phyloP scores from a whole-genome alignment of 371 early-diverging fungal genomes.

The Nematocida ausubeli region DNA sequence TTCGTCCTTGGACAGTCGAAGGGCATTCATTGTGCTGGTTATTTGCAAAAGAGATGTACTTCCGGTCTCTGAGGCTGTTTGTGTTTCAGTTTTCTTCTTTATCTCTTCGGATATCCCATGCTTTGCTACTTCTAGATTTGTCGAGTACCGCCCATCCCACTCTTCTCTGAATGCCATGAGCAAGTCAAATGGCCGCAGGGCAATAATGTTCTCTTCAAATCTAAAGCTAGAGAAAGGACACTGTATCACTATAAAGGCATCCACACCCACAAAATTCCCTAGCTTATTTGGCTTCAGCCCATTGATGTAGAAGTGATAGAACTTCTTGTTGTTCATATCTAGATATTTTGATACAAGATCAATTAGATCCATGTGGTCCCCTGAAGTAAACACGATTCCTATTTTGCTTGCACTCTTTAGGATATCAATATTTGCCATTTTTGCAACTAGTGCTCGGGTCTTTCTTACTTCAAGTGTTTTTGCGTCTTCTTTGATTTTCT shows the following conservation, averaged over 20 bases:
- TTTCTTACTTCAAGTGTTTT: background rate
- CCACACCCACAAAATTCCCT: slow-evolving; percentile 40
- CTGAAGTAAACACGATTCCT: slow-evolving; percentile 45
- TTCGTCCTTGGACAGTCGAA: slow-evolving; percentile 17
- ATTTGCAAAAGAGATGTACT: background rate
- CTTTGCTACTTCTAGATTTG: slow-evolving; percentile 24
- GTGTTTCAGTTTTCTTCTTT: background rate
- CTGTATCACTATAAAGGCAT: slow-evolving; percentile 41
- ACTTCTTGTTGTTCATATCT: slow-evolving; percentile 45
- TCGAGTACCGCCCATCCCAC: slow-evolving; percentile 37
- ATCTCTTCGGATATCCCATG: slow-evolving; percentile 5
- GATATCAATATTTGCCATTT: slow-evolving; percentile 12
- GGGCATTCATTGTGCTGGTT: slow-evolving; percentile 6
- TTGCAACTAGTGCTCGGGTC: slow-evolving; percentile 7
- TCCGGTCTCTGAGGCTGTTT: background rate
- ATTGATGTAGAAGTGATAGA: slow-evolving; percentile 51
- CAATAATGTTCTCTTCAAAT: slow-evolving; percentile 37
- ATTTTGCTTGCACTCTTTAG: slow-evolving; percentile 2
- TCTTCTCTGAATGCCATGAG: slow-evolving; percentile 12
- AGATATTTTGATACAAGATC: slow-evolving; percentile 41
- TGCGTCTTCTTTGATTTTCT: background rate
- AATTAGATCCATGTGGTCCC: slow-evolving; percentile 35
- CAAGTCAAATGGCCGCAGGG: slow-evolving; percentile 42
- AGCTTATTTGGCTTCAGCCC: slow-evolving; percentile 57
- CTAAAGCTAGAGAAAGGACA: slow-evolving; percentile 55